A percentile compares a stretch with the other conserved stretches of the same genome.
Evolutionary conservation across 129 eudicot genomes (phyloP).

Genomic region (Mikania micrantha): DNA sequence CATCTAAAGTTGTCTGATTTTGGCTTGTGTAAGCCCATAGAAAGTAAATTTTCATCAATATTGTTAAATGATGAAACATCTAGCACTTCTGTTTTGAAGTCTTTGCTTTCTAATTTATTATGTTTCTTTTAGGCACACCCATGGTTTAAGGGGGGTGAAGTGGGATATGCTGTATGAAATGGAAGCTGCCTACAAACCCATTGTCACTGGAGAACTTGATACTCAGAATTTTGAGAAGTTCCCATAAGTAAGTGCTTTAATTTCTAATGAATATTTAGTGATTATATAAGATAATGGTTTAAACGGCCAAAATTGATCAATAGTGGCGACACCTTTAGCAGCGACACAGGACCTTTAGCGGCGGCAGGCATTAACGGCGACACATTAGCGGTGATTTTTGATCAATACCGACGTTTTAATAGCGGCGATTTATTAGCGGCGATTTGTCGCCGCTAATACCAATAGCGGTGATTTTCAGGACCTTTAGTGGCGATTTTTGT

Average conservation of each 20-base stretch:
- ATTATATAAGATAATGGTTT: neutral
- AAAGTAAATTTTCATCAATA: constrained; percentile 63
- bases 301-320: too few relatives aligned
- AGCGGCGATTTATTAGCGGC: too few relatives aligned
- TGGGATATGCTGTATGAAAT: constrained; percentile 79
- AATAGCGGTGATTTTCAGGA: too few relatives aligned
- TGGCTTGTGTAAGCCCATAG: constrained; percentile 88
- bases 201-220: constrained; percentile 77
- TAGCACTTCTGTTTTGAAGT: neutral
- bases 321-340: too few relatives aligned
- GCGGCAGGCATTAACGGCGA: too few relatives aligned
- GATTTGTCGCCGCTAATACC: too few relatives aligned
- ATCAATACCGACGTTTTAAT: too few relatives aligned
- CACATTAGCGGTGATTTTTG: too few relatives aligned
- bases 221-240: constrained; percentile 92
- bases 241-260: constrained; percentile 48
- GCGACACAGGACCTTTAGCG: too few relatives aligned
- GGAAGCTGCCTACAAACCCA: constrained; percentile 93
- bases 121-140: constrained; percentile 56
- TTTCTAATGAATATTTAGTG: neutral
- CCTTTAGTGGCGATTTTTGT: too few relatives aligned
- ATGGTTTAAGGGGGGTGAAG: constrained; percentile 57
- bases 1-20: constrained; percentile 88
- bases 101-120: neutral
- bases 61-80: constrained; percentile 47